phyloP scores from a whole-genome alignment of 208 protist species.

The Acanthamoeba lenticulata region DNA sequence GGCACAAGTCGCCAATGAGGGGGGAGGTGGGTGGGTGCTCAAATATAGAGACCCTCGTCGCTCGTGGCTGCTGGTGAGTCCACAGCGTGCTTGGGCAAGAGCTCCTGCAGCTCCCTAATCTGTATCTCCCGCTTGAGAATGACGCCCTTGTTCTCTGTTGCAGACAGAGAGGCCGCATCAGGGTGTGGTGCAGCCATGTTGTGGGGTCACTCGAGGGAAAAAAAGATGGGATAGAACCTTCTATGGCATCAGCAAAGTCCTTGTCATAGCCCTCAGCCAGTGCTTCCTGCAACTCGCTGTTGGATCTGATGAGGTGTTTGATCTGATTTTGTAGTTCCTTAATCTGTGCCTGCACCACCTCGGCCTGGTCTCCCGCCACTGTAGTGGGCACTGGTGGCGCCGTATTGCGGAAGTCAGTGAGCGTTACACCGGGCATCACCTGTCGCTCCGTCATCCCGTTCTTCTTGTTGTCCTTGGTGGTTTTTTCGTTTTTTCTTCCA shows the following conservation, averaged over 20 bases:
- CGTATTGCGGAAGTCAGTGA: slow-evolving; percentile 4
- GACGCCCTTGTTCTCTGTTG: slow-evolving; percentile 26
- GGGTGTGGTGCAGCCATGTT: no score
- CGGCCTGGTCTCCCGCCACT: background rate
- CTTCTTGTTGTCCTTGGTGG: background rate
- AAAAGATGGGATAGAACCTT: background rate
- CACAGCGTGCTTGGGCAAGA: background rate
- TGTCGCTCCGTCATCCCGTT: background rate
- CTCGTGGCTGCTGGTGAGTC: background rate
- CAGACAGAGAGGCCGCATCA: no score
- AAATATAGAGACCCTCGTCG: background rate
- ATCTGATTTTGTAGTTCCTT: slow-evolving; percentile 27
- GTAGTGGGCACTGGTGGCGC: background rate
- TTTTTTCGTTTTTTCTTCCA: background rate
- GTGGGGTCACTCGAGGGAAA: background rate
- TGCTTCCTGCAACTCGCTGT: background rate
- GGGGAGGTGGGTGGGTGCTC: background rate
- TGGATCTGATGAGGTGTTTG: slow-evolving; percentile 5
- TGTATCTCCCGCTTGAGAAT: background rate
- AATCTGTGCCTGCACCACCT: slow-evolving; percentile 37
- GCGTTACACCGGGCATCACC: slow-evolving; percentile 22
- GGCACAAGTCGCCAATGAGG: background rate
- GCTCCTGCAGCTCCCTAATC: background rate
- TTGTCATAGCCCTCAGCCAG: background rate
- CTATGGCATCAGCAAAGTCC: slow-evolving; percentile 46